Percentiles rank a stretch among this genome's conserved stretches.
Evolutionary conservation across 2,329 filamentous ascomycete species (phyloP).

Genomic region (Fusarium chlamydosporum): DNA sequence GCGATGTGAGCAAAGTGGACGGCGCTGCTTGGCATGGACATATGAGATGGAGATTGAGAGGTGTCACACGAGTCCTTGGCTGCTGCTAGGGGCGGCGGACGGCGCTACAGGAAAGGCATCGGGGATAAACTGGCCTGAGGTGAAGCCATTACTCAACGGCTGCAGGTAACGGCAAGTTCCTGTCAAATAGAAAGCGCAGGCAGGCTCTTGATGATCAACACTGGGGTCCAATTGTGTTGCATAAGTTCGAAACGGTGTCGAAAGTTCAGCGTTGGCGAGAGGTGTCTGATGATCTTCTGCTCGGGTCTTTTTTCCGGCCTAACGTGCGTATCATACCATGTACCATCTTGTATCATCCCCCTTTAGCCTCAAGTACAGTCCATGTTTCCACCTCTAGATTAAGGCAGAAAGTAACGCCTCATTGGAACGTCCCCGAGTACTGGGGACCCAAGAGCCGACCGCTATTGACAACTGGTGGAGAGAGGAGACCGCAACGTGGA

Average conservation of each 20-base stretch:
- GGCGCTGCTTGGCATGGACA: slow-evolving; percentile 66
- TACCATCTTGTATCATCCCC: slow-evolving; percentile 35
- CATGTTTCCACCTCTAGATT: slow-evolving; percentile 24
- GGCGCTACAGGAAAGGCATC: slow-evolving; percentile 50
- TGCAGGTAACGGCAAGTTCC: slow-evolving; percentile 43
- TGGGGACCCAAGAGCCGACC: slow-evolving; percentile 41
- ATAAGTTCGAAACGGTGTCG: slow-evolving; percentile 16
- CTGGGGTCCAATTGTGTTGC: slow-evolving; percentile 20
- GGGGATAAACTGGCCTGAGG: slow-evolving; percentile 53
- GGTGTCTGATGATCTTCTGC: slow-evolving; percentile 25
- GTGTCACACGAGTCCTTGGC: slow-evolving; percentile 66
- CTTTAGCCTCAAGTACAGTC: slow-evolving; percentile 29
- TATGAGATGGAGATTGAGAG: slow-evolving; percentile 59
- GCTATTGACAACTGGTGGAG: slow-evolving; percentile 44
- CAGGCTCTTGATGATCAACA: slow-evolving; percentile 9
- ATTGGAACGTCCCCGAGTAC: slow-evolving; percentile 36
- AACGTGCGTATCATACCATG: slow-evolving; percentile 33
- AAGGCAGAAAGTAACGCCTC: slow-evolving; percentile 25
- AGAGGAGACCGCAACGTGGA: slow-evolving; percentile 38
- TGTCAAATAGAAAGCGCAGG: slow-evolving; percentile 7
- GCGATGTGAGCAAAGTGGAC: slow-evolving; percentile 58
- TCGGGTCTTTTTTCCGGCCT: slow-evolving; percentile 24
- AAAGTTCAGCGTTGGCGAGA: slow-evolving; percentile 27
- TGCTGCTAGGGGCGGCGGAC: slow-evolving; percentile 59
- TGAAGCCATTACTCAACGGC: slow-evolving; percentile 48